These are phyloP conservation scores for Phytophthora pini DNA, from an alignment of 352 stramenopile species.

Conservation along the genomic window DNA sequence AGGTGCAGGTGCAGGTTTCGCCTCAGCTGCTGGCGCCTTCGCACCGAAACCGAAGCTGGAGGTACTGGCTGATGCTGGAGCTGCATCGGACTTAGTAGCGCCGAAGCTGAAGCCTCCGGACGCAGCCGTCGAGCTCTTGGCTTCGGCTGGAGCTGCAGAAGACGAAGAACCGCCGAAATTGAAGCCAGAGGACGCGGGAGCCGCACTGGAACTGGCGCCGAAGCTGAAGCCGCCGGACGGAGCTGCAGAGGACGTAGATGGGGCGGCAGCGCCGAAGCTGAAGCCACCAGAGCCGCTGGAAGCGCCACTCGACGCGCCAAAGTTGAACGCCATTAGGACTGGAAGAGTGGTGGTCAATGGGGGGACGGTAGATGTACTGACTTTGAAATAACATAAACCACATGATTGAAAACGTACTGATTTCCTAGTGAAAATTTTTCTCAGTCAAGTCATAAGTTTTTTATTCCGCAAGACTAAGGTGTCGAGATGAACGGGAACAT, in stretches of 20 bases:
- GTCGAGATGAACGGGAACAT: conserved; percentile 39
- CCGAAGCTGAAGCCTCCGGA: conserved; percentile 33
- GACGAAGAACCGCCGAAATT: conserved; percentile 27
- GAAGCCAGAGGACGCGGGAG: conserved; percentile 27
- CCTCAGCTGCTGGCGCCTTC: conserved; percentile 9
- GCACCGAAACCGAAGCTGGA: conserved; percentile 29
- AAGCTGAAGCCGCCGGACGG: conserved; percentile 39
- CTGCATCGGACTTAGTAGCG: conserved; percentile 1
- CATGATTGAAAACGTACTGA: not conserved
- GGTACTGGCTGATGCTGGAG: not conserved
- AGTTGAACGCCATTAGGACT: conserved; percentile 49
- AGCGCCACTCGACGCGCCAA: conserved; percentile 25
- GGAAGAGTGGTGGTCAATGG: conserved; percentile 3
- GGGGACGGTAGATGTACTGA: not conserved
- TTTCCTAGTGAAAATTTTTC: conserved; percentile 5
- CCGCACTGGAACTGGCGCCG: conserved; percentile 7
- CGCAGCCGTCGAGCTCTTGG: conserved; percentile 13
- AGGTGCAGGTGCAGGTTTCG: conserved; percentile 13
- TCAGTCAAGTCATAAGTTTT: conserved; percentile 6
- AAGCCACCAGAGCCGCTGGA: conserved; percentile 31
- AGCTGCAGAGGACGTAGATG: conserved; percentile 16
- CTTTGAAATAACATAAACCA: not conserved
- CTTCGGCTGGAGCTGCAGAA: conserved; percentile 15
- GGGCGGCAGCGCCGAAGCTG: conserved; percentile 23
- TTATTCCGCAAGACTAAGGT: conserved; percentile 7